Evolutionary conservation across 768 basidiomycete species (phyloP).

Genomic region (Tylopilus felleus): DNA sequence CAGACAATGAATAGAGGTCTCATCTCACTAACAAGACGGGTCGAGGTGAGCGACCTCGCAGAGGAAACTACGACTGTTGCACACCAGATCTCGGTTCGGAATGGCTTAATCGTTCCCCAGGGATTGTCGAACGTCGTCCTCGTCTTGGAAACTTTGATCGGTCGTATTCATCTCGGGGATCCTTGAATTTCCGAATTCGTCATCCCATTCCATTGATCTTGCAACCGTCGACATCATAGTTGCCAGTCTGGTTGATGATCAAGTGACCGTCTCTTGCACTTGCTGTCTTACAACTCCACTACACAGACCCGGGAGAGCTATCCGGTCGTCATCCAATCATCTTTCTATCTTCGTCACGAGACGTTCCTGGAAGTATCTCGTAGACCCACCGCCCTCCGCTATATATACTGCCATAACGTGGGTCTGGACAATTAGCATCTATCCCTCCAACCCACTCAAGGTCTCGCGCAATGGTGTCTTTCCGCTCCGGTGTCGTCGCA

Average conservation of each 20-base stretch:
- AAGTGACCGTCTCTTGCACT: neutral
- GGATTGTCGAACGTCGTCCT: neutral
- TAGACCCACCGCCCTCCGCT: neutral
- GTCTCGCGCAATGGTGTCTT: conserved; percentile 16
- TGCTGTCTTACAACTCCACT: neutral
- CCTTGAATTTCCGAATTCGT: neutral
- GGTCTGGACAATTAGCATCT: neutral
- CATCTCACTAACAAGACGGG: neutral
- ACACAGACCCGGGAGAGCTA: neutral
- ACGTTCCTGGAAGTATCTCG: neutral
- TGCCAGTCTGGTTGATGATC: neutral
- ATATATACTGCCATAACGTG: conserved; percentile 17
- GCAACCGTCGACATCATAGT: neutral
- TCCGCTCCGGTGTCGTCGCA: conserved; percentile 4
- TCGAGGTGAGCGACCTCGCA: neutral
- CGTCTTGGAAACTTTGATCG: neutral
- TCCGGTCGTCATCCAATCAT: neutral
- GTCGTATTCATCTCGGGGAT: neutral
- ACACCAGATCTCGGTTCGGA: neutral
- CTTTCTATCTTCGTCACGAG: neutral
- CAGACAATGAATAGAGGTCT: neutral
- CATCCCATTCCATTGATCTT: neutral
- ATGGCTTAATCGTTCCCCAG: neutral
- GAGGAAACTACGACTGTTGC: neutral
- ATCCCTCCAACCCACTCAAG: neutral